A percentile compares a stretch with the other conserved stretches of the same genome.
Evolutionary conservation across 805 yeast genomes (phyloP).

Genomic region (Candida bentonensis): DNA sequence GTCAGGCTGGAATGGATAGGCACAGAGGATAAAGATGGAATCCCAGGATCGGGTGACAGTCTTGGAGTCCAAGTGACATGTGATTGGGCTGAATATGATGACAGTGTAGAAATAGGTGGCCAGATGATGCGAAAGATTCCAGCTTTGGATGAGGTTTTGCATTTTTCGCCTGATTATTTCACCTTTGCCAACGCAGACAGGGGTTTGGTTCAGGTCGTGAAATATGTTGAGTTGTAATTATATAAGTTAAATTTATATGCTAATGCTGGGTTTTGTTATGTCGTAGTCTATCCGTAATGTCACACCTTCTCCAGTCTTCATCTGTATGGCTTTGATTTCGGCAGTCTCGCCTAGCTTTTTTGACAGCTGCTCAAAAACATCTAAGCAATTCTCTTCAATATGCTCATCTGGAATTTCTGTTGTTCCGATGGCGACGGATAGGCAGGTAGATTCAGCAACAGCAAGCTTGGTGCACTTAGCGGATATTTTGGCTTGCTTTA

Average conservation of each 20-base stretch:
- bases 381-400: not conserved
- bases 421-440: not conserved
- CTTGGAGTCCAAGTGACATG: slow-evolving; percentile 41
- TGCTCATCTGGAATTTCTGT: not conserved
- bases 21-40: slow-evolving; percentile 15
- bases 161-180: slow-evolving; percentile 51
- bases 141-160: slow-evolving; percentile 55
- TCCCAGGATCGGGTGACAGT: not conserved
- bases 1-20: slow-evolving; percentile 60
- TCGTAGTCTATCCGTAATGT: not conserved
- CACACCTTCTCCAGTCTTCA: not conserved
- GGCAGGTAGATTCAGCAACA: not conserved
- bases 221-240: slow-evolving; percentile 30
- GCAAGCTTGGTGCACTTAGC: not conserved
- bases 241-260: not conserved
- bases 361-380: not conserved
- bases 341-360: not conserved
- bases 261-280: not conserved
- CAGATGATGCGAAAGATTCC: slow-evolving; percentile 36
- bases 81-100: slow-evolving; percentile 64
- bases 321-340: not conserved
- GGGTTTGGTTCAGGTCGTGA: slow-evolving; percentile 53
- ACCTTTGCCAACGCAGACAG: slow-evolving; percentile 47
- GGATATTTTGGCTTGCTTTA: not conserved
- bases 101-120: slow-evolving; percentile 25